These are phyloP conservation scores for Cystofilobasidium capitatum DNA, from an alignment of 768 basidiomycete genomes.

Conservation along the genomic window DNA sequence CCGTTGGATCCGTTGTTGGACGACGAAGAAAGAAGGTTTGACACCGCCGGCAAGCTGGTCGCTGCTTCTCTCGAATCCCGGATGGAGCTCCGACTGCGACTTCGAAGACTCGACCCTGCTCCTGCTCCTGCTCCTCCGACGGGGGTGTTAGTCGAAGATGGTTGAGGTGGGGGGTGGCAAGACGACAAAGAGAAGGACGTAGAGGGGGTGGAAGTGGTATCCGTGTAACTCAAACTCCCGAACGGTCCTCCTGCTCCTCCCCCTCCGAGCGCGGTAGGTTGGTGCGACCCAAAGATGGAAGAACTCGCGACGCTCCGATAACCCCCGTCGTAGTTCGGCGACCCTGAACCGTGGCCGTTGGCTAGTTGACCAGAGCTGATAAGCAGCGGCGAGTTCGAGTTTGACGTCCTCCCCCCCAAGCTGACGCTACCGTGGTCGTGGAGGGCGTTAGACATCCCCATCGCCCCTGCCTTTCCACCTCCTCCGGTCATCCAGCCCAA, in stretches of 20 bases:
- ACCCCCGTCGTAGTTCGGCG: neutral
- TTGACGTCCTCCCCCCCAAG: no score
- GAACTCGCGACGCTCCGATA: constrained; percentile 4
- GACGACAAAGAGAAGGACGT: constrained; percentile 19
- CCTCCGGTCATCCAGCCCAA: neutral
- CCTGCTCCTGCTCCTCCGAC: neutral
- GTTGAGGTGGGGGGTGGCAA: neutral
- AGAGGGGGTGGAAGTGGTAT: constrained; percentile 3
- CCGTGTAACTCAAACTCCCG: neutral
- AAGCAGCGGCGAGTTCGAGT: no score
- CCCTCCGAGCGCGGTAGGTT: neutral
- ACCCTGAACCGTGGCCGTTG: neutral
- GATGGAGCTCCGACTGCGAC: constrained; percentile 14
- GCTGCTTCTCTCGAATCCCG: no score
- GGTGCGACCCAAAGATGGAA: neutral
- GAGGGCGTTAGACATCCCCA: neutral
- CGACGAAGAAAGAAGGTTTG: no score
- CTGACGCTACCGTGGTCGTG: neutral
- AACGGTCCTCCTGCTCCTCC: neutral
- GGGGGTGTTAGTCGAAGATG: no score
- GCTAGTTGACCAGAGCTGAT: neutral
- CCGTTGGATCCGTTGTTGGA: no score
- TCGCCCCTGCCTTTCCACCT: neutral
- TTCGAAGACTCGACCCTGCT: constrained; percentile 1
- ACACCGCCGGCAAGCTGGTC: no score